Evolutionary conservation across 2,329 filamentous ascomycete species (phyloP).

Genomic region (Mariannaea elegans): DNA sequence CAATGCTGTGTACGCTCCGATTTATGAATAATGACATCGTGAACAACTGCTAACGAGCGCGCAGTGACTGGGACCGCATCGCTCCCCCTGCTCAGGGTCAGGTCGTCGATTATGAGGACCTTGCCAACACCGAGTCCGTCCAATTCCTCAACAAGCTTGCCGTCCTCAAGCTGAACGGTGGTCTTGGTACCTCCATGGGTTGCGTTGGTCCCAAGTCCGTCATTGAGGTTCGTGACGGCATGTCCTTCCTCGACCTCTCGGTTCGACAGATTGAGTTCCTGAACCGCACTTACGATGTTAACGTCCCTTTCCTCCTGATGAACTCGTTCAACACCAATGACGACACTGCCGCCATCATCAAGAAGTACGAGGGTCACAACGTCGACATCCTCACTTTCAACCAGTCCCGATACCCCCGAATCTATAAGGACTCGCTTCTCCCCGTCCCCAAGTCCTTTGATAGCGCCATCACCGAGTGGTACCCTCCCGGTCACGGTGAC

Average conservation of each 20-base stretch:
- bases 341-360: constrained; percentile 98
- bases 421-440: constrained; percentile 97
- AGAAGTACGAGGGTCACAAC: constrained; percentile 99
- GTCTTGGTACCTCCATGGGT: constrained; percentile 99
- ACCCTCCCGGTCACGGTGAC: constrained; percentile 98
- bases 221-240: constrained; percentile 99
- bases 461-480: constrained; percentile 95
- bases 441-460: constrained; percentile 91
- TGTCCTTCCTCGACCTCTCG: constrained; percentile 99
- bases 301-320: constrained; percentile 98
- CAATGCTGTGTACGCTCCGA: constrained; percentile 76
- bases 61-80: constrained; percentile 95
- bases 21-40: constrained; percentile 2
- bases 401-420: constrained; percentile 97
- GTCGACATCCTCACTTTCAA: constrained; percentile 99
- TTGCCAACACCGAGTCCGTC: constrained; percentile 89
- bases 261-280: constrained; percentile 99
- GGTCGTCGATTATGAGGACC: constrained; percentile 92
- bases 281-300: constrained; percentile 97
- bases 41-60: constrained; percentile 33
- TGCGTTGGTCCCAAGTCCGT: constrained; percentile 99
- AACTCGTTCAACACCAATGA: constrained; percentile 99
- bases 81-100: constrained; percentile 91
- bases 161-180: constrained; percentile 98
- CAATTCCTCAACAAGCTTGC: constrained; percentile 97